Evolutionary conservation across 345 rosid species (phyloP), one percentile per base, ranked within the genome.

Genomic region (Bruguiera parviflora): DNA sequence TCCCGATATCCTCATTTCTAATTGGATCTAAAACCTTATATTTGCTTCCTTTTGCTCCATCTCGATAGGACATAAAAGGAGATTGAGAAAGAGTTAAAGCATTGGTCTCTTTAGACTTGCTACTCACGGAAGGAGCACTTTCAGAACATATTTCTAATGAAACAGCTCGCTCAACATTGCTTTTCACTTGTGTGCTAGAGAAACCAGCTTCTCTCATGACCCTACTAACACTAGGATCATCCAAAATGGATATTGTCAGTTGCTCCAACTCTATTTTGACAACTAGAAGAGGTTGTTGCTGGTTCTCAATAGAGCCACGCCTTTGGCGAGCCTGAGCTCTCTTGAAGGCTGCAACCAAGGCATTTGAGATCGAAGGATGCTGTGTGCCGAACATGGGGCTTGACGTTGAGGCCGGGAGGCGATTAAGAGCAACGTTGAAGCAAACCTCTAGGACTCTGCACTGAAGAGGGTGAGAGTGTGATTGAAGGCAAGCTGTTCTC

Each of bases 321-420:
- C 96, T 75, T 68, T 88, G 96, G 68, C 88, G 93, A 21, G 96
- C 91, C 63, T 88, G 96, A 24, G 96, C 93, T 31, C 96, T 75
- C 78, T 90, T 90, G 28, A 90, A 75, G 13, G 90, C 93, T 3
- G 93, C 93, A 8, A 90, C 85, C 19, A 88, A 75, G 52, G 91
- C 93, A 68, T 88, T 88, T 8, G 96, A 90, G 70, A 88, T 84
- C 0, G 91, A 84, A 53, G 91, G 91, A 62, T 31, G 72, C 28
- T 71, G 73, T 5, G 39, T 52, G 27, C 69, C 77, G 67, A 83
- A 74, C 58, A 80, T 73, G 43, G 85, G 89, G 53, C 71, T 73
- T 2, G 88, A 85, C 0, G 86, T 63, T 8, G 80, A 67, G 3
- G 91, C 85, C 0, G 92, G 92, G 15, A 88, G 84, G 25, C 96